Evolutionary conservation across 2,329 filamentous ascomycete genomes (phyloP), one percentile per base, ranked within the genome.

Genomic region (Aureobasidium sp.): DNA sequence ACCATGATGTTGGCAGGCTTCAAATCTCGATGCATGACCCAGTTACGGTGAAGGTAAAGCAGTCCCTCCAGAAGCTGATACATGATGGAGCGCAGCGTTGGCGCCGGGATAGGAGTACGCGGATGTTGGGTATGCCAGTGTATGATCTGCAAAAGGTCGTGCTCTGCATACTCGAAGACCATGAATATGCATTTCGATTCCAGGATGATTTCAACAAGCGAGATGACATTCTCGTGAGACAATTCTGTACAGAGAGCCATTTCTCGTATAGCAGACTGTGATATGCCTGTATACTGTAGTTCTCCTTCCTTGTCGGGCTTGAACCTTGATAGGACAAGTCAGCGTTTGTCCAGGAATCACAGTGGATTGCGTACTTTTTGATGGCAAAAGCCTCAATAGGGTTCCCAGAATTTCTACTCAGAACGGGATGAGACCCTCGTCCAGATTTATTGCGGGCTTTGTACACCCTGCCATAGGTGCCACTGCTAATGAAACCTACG

Each of bases 1-100:
- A 99, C 93, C 87, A 99, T 96, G 77, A 99, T 99, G 74, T 99
- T 99, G 68, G 94, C 94, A 3, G 94, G 94, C 73, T 99, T 99
- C 57, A 99, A 81, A 75, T 99, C 94, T 50, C 94, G 90, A 74
- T 99, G 94, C 64, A 99, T 83, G 41, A 99, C 91, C 94, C 94
- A 99, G 74, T 96, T 97, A 65, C 87, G 88, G 74, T 99, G 94
- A 1, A 99, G 83, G 71, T 99, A 99, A 67, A 96, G 87, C 64
- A 96, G 87, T 17, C 94, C 94, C 71, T 97, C 96, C 65, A 99
- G 83, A 4, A 99, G 85, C 77, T 99, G 94, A 73, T 93, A 96
- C 79, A 99, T 86, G 73, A 97, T 96, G 66, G 90, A 95, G 71
- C 93, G 93, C 71, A 99, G 88, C 63, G 91, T 96, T 27, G 86